These are phyloP conservation scores for Hericium rajendrae DNA, from an alignment of 768 basidiomycete genomes.

Conservation along the genomic window DNA sequence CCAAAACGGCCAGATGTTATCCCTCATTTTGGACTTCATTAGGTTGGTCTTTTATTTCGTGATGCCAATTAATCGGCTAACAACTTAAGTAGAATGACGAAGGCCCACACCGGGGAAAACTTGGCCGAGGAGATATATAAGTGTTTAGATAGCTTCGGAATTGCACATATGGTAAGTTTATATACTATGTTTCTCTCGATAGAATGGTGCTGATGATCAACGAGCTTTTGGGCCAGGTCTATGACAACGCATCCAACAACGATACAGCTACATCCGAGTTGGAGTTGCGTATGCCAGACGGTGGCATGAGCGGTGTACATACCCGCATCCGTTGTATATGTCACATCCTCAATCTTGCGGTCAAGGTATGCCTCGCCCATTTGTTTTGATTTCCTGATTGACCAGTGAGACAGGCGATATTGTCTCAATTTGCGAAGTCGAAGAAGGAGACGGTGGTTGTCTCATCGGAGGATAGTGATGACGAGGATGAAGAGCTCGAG, in stretches of 20 bases:
- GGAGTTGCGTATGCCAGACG: not conserved
- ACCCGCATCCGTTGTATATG: not conserved
- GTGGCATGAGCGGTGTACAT: not conserved
- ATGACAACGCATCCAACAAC: not conserved
- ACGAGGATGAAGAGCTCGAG: conserved; percentile 4
- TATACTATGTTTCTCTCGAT: not conserved
- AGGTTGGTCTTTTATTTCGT: not conserved
- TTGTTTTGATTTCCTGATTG: not conserved
- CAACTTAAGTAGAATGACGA: not conserved
- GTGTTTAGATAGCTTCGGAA: not conserved
- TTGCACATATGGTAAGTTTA: conserved; percentile 3
- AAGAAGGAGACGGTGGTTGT: not conserved
- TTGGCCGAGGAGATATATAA: not conserved
- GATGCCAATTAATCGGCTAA: not conserved
- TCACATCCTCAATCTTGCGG: conserved; percentile 1
- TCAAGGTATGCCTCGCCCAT: not conserved
- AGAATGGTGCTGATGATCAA: not conserved
- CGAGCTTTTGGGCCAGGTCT: not conserved
- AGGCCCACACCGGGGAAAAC: conserved; percentile 6
- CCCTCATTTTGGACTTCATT: conserved; percentile 4
- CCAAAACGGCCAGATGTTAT: conserved; percentile 7
- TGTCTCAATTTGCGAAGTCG: conserved; percentile 11
- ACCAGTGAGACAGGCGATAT: conserved; percentile 14
- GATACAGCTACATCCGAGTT: not conserved
- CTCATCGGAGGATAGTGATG: not conserved